Evolutionary conservation across 148 eudicot species (phyloP), one percentile per base, ranked within the genome.

Genomic region (Camellia lanceoleosa): DNA sequence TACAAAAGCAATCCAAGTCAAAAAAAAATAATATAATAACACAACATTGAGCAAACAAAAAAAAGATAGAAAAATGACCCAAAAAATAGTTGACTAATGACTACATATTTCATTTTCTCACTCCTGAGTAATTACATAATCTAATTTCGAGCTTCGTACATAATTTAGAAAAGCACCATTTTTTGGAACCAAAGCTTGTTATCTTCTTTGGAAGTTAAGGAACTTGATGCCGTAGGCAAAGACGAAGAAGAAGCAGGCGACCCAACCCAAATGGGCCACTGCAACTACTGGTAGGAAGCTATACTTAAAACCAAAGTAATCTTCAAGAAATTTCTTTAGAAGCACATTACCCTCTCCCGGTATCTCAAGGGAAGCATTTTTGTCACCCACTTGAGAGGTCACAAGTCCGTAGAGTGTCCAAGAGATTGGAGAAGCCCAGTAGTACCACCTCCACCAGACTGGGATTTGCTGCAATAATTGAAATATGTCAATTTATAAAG

Each of bases 381-480:
- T 84, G 49, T 93, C 90, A 9, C 97, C 97, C 1, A 91, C 58
- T 83, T 91, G 97, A 6, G 95, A 91, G 8, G 88, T 79, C 70
- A 91, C 87, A 3, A 91, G 79, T 3, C 97, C 97, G 44, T 93
- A 93, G 47, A 90, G 71, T 16, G 97, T 91, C 97, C 97, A 93
- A 0, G 91, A 81, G 20, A 90, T 78, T 0, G 95, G 97, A 5
- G 94, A 91, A 43, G 76, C 87, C 94, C 95, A 91, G 60, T 87
- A 93, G 80, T 89, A 93, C 95, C 97, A 93, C 58, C 97, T 88
- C 93, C 97, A 91, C 97, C 97, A 93, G 69, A 91, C 83, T 4
- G 97, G 97, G 60, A 93, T 89, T 85, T 80, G 85, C 95, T 91
- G 89, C 85, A 86, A 78, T 23, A 30, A 42, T 19, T 18, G 14